Conservation (phyloP, 2,329 filamentous ascomycete species). For the Aspergillus fumigatiaffinis region DNA sequence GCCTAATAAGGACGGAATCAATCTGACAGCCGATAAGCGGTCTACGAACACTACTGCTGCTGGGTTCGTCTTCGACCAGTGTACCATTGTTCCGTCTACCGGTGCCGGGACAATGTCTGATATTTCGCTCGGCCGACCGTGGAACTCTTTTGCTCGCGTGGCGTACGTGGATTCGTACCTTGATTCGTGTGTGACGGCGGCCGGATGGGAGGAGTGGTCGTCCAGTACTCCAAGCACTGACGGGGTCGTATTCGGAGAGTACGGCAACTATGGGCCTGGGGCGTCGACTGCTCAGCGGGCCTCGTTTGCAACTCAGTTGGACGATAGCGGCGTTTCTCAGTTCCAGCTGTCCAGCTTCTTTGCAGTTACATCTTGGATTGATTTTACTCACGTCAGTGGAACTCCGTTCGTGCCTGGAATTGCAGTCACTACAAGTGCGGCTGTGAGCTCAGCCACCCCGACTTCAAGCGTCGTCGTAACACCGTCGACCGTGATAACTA, state of each 20-base stretch:
- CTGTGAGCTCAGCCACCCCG: conserved; percentile 16
- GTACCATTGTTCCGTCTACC: conserved; percentile 26
- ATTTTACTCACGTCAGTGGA: conserved; percentile 37
- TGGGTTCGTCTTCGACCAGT: conserved; percentile 38
- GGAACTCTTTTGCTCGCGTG: conserved; percentile 15
- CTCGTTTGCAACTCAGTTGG: conserved; percentile 36
- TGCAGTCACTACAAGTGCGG: background rate
- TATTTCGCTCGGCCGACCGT: conserved; percentile 13
- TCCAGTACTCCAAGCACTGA: conserved; percentile 23
- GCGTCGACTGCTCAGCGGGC: conserved; percentile 29
- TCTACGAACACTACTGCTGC: conserved; percentile 34
- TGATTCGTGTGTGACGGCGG: conserved; percentile 10
- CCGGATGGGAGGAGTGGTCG: conserved; percentile 29
- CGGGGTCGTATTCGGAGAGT: conserved; percentile 31
- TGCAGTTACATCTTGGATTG: conserved; percentile 39
- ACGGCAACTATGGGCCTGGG: conserved; percentile 37
- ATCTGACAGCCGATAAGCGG: conserved; percentile 39
- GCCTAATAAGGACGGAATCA: conserved; percentile 33
- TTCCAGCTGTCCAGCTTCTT: conserved; percentile 43
- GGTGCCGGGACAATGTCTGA: conserved; percentile 13
- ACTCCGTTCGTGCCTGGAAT: conserved; percentile 34
- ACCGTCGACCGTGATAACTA: conserved; percentile 10
- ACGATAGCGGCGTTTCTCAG: conserved; percentile 32
- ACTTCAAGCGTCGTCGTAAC: background rate
- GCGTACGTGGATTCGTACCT: conserved; percentile 14